These are phyloP conservation scores for Martiniozyma abietophila DNA, from an alignment of 805 yeast species.

Conservation along the genomic window DNA sequence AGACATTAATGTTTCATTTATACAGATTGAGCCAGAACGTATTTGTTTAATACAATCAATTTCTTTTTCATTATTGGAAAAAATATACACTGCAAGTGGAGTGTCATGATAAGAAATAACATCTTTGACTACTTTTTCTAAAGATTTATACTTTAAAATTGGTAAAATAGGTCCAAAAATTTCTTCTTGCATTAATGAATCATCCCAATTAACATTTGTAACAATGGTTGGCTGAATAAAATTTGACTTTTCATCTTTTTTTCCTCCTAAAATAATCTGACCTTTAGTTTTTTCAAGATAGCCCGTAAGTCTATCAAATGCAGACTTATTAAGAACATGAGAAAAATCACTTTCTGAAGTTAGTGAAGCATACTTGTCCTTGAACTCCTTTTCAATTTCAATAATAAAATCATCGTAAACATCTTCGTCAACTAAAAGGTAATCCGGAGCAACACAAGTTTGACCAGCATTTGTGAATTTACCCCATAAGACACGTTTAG, in stretches of 20 bases:
- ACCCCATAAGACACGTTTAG: conserved; percentile 70
- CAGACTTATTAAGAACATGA: conserved; percentile 50
- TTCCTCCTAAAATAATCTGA: conserved; percentile 41
- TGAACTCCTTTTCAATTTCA: conserved; percentile 10
- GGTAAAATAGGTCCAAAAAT: conserved; percentile 85
- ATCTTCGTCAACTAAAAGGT: conserved; percentile 55
- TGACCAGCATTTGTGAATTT: conserved; percentile 79
- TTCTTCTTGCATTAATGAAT: conserved; percentile 66
- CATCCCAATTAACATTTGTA: conserved; percentile 53
- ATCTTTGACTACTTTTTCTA: conserved; percentile 34
- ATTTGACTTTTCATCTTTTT: conserved; percentile 26
- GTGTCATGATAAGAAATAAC: conserved; percentile 49
- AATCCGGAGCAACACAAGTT: conserved; percentile 86
- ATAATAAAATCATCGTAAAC: conserved; percentile 43
- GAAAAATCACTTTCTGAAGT: conserved; percentile 35
- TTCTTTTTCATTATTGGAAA: conserved; percentile 39
- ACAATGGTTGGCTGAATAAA: conserved; percentile 69
- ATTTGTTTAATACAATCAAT: conserved; percentile 42
- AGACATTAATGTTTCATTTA: conserved; percentile 67
- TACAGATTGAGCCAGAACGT: conserved; percentile 62
- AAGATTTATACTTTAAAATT: conserved; percentile 38
- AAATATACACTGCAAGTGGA: conserved; percentile 76
- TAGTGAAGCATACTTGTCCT: conserved; percentile 29
- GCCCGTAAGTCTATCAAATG: conserved; percentile 37
- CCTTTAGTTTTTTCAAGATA: conserved; percentile 46